Percentiles rank a stretch among this genome's conserved stretches.
phyloP scores from a whole-genome alignment of 164 flowering plant genomes.

The Buxus sempervirens region DNA sequence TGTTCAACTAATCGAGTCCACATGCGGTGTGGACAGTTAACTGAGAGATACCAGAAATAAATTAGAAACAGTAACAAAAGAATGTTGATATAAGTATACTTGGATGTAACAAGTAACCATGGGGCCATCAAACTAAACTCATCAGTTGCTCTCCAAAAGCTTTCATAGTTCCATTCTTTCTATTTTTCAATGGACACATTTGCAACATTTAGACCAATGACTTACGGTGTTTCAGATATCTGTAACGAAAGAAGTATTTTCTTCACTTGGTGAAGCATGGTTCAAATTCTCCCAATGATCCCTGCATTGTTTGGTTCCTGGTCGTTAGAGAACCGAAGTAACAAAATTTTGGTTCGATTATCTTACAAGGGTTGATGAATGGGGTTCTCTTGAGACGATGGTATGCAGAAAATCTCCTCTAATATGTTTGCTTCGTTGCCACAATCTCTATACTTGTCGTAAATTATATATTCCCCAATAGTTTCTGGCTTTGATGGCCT shows the following conservation, averaged over 20 bases:
- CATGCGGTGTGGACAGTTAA: no score
- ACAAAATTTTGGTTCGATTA: background rate
- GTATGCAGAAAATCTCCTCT: conserved; percentile 42
- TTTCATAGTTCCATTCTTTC: no score
- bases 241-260: conserved; percentile 4
- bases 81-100: no score
- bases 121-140: no score
- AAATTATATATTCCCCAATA: conserved; percentile 23
- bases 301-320: background rate
- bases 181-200: no score
- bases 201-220: no score
- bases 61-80: no score
- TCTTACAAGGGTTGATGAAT: conserved; percentile 14
- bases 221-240: conserved; percentile 9
- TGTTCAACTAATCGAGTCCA: no score
- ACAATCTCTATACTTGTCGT: conserved; percentile 22
- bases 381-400: conserved; percentile 36
- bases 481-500: conserved; percentile 21
- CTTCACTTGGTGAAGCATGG: conserved; percentile 3
- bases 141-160: no score
- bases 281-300: background rate
- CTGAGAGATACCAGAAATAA: no score
- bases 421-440: conserved; percentile 26
- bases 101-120: no score
- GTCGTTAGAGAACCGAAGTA: background rate